These are phyloP conservation scores for Colletotrichum sp. DNA, from an alignment of 2,329 filamentous ascomycete species.

Conservation along the genomic window DNA sequence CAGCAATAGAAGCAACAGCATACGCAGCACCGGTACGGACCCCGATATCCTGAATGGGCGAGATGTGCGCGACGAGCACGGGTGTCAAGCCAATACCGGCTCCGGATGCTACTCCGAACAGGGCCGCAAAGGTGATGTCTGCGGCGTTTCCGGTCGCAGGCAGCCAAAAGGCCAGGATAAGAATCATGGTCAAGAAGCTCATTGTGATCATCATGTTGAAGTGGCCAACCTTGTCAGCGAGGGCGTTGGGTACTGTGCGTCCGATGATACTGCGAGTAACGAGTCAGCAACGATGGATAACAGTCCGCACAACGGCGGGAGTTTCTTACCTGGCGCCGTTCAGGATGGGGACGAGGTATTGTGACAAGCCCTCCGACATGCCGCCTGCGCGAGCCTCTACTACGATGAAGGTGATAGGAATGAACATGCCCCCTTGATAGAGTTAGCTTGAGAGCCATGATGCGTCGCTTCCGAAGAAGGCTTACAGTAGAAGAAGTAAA, in stretches of 20 bases:
- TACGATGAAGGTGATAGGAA: constrained; percentile 24
- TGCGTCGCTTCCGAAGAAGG: not conserved
- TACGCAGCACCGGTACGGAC: constrained; percentile 50
- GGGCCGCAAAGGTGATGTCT: constrained; percentile 32
- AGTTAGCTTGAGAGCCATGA: not conserved
- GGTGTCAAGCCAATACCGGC: constrained; percentile 35
- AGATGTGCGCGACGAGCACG: constrained; percentile 51
- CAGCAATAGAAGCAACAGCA: constrained; percentile 18
- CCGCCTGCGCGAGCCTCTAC: constrained; percentile 25
- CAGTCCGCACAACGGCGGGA: not conserved
- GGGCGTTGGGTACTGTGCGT: constrained; percentile 24
- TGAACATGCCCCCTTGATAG: constrained; percentile 1
- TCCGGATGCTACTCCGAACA: constrained; percentile 42
- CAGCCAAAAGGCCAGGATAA: constrained; percentile 42
- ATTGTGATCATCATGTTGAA: constrained; percentile 45
- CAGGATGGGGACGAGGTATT: constrained; percentile 28
- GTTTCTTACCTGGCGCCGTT: constrained; percentile 19
- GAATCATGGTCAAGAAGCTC: constrained; percentile 39
- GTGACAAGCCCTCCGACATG: constrained; percentile 19
- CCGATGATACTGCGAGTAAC: constrained; percentile 17
- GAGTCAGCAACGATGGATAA: not conserved
- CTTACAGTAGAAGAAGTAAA: constrained; percentile 32
- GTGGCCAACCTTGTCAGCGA: constrained; percentile 29
- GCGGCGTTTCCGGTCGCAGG: constrained; percentile 29
- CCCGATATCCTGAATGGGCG: constrained; percentile 59